phyloP scores from a whole-genome alignment of 176 grass and related monocot species.

The Tillandsia fasciculata region DNA sequence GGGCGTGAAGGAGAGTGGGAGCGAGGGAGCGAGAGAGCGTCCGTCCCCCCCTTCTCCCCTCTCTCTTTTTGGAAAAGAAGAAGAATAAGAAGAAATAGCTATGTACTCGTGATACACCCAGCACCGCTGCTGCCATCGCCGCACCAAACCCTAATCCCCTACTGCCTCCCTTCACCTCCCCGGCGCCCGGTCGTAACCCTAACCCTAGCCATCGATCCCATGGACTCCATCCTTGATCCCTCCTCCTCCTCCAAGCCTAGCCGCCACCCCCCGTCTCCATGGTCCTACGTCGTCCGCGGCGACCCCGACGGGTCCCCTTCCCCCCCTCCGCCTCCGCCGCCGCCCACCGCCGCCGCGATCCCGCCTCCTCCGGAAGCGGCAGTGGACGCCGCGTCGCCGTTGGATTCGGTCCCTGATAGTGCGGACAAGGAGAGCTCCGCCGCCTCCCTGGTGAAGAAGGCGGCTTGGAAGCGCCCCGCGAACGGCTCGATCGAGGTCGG shows the following conservation, averaged over 20 bases:
- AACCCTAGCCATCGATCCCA: not conserved
- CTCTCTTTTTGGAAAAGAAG: not conserved
- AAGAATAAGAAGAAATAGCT: not conserved
- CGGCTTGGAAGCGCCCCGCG: constrained; percentile 42
- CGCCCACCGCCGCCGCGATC: not conserved
- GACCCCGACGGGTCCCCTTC: not conserved
- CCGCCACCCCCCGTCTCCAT: not conserved
- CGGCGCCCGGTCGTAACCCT: not conserved
- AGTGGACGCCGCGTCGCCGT: not conserved
- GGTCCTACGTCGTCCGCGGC: not conserved
- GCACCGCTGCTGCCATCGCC: not conserved
- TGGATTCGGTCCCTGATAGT: not conserved
- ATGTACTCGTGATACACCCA: not conserved
- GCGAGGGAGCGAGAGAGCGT: not conserved
- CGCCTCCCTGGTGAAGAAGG: constrained; percentile 32
- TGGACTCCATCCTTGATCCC: too few species aligned
- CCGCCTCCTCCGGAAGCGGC: not conserved
- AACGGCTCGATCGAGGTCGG: constrained; percentile 32
- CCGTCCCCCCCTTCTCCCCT: not conserved
- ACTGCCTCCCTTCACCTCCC: not conserved
- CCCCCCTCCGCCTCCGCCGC: too few species aligned
- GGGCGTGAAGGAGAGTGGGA: not conserved
- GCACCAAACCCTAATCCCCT: not conserved
- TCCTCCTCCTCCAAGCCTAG: not conserved
- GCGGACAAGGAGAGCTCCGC: not conserved